Conservation (phyloP, 2,329 filamentous ascomycete genomes). For the Colletotrichum noveboracense region DNA sequence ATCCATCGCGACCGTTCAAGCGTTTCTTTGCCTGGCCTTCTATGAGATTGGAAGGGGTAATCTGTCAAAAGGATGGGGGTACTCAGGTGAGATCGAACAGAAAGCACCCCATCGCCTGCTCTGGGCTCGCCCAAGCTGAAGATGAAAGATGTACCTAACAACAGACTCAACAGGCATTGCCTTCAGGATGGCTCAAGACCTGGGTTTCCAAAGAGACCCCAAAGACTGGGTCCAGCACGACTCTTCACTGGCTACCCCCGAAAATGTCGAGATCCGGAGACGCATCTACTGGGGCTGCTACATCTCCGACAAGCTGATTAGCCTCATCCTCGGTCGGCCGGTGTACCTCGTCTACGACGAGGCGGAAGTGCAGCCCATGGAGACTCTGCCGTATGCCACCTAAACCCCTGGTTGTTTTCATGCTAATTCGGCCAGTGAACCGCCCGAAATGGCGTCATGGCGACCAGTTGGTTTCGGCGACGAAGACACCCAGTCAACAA, state of each 20-base stretch:
- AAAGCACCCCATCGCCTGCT: no score
- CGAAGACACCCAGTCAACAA: not conserved
- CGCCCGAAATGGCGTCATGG: conserved; percentile 27
- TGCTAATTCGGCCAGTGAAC: conserved; percentile 2
- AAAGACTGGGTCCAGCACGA: conserved; percentile 26
- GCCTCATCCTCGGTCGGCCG: conserved; percentile 21
- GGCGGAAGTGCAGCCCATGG: conserved; percentile 17
- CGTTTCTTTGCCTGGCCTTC: conserved; percentile 31
- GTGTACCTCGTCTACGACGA: conserved; percentile 20
- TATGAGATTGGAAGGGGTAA: conserved; percentile 32
- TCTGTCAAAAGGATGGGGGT: conserved; percentile 31
- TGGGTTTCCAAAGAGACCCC: conserved; percentile 31
- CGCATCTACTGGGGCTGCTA: conserved; percentile 36
- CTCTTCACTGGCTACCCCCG: conserved; percentile 20
- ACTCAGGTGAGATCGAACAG: conserved; percentile 25
- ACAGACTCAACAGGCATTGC: conserved; percentile 26
- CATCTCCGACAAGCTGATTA: conserved; percentile 30
- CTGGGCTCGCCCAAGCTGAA: no score
- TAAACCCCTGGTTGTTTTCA: not conserved
- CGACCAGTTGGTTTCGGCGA: conserved; percentile 27
- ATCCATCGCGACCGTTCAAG: conserved; percentile 27
- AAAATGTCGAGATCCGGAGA: conserved; percentile 31
- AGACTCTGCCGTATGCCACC: not conserved
- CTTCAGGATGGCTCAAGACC: conserved; percentile 33
- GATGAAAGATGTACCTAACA: not conserved